phyloP scores from a whole-genome alignment of 305 asterid genomes.

The Fraxinus nigra region DNA sequence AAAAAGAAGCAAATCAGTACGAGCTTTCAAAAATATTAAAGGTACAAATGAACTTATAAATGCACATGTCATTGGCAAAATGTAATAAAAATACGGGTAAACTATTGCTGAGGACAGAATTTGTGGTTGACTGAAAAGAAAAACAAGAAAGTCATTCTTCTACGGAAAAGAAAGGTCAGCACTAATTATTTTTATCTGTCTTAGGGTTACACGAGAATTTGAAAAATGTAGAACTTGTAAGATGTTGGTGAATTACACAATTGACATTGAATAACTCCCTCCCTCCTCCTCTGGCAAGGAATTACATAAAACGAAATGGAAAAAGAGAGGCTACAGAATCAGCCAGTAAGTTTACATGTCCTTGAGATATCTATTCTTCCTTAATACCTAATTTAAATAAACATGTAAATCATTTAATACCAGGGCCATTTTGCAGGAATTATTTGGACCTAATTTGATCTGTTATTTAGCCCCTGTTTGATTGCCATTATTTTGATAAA shows the following conservation, averaged over 20 bases:
- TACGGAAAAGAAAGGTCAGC: not conserved
- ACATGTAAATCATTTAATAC: not conserved
- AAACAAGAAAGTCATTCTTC: not conserved
- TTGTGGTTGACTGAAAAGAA: not conserved
- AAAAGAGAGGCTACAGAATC: not conserved
- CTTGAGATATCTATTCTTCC: not conserved
- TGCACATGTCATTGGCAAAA: not conserved
- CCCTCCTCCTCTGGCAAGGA: not conserved
- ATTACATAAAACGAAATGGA: not conserved
- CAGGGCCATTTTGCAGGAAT: not conserved
- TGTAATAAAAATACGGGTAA: not conserved
- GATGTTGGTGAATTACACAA: not conserved
- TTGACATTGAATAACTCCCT: not conserved
- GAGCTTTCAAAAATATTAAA: not conserved
- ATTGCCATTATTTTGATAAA: not conserved
- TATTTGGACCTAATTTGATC: not conserved
- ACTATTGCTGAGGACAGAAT: not conserved
- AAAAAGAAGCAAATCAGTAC: conserved; percentile 4
- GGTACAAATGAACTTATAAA: not conserved
- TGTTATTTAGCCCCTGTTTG: not conserved
- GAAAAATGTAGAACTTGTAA: not conserved
- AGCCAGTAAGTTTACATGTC: not conserved
- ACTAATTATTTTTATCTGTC: not conserved
- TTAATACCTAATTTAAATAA: not conserved
- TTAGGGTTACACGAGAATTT: not conserved